Evolutionary conservation across 192 early-diverging fungal genomes (phyloP).

Genomic region (Coemansia sp.): DNA sequence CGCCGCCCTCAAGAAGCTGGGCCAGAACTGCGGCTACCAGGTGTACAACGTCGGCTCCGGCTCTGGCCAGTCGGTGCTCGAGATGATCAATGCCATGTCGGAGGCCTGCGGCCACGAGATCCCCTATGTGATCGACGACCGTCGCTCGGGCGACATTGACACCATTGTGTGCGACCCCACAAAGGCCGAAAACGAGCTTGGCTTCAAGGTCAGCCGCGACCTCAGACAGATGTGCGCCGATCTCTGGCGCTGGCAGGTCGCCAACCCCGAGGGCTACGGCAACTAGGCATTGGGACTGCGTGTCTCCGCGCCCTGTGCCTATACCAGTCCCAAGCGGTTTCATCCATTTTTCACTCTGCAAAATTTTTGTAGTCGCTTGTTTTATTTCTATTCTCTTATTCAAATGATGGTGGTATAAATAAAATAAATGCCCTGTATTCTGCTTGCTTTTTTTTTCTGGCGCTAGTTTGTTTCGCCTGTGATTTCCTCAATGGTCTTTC

Average conservation of each 20-base stretch:
- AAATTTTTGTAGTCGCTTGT: background rate
- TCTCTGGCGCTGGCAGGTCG: slow-evolving; percentile 70
- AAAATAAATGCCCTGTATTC: too few species aligned
- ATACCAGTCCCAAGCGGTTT: too few species aligned
- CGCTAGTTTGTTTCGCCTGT: slow-evolving; percentile 16
- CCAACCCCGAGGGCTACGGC: slow-evolving; percentile 64
- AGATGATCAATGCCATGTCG: slow-evolving; percentile 84
- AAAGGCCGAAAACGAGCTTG: slow-evolving; percentile 59
- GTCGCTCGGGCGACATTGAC: slow-evolving; percentile 82
- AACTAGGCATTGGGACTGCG: too few species aligned
- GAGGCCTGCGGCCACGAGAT: slow-evolving; percentile 77
- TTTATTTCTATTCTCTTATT: slow-evolving; percentile 17
- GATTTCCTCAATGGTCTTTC: slow-evolving; percentile 27
- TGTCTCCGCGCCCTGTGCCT: too few species aligned
- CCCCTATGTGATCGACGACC: slow-evolving; percentile 61
- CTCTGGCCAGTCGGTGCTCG: slow-evolving; percentile 86
- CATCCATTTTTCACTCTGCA: slow-evolving; percentile 1
- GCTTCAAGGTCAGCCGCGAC: slow-evolving; percentile 59
- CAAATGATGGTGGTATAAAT: background rate
- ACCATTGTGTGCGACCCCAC: slow-evolving; percentile 77
- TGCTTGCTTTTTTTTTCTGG: background rate
- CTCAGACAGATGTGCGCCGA: slow-evolving; percentile 67
- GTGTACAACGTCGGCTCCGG: slow-evolving; percentile 93
- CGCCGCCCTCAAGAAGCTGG: slow-evolving; percentile 73
- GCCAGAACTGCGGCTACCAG: slow-evolving; percentile 54